These are phyloP conservation scores for Tilletia caries DNA, from an alignment of 1,284 basidiomycete species.

Conservation along the genomic window DNA sequence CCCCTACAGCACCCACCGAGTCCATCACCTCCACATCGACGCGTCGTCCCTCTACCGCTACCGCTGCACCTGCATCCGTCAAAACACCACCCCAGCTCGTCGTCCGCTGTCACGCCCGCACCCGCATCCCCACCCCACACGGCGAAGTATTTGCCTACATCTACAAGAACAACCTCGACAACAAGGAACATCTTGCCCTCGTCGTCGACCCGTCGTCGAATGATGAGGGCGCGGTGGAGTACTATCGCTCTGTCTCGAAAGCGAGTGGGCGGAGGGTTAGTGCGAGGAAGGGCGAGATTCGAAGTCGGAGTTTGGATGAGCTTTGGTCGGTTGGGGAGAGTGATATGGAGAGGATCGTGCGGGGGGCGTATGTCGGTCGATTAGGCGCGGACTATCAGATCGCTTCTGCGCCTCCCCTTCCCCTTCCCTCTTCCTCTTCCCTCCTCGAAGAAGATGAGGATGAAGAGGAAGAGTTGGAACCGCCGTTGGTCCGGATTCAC, in stretches of 20 bases:
- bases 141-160: slow-evolving; percentile 90
- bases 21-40: not conserved
- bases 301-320: slow-evolving; percentile 77
- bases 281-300: slow-evolving; percentile 59
- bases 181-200: slow-evolving; percentile 94
- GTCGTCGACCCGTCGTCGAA: slow-evolving; percentile 68
- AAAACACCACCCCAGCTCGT: slow-evolving; percentile 38
- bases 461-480: slow-evolving; percentile 44
- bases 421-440: slow-evolving; percentile 13
- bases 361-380: slow-evolving; percentile 88
- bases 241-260: not conserved
- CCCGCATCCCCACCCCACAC: slow-evolving; percentile 92
- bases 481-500: slow-evolving; percentile 87
- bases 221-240: slow-evolving; percentile 20
- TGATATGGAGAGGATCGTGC: slow-evolving; percentile 83
- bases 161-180: slow-evolving; percentile 79
- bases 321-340: slow-evolving; percentile 83
- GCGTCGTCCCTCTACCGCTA: slow-evolving; percentile 1
- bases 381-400: slow-evolving; percentile 65
- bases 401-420: slow-evolving; percentile 59
- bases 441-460: slow-evolving; percentile 46
- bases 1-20: not conserved
- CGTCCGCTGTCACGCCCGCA: slow-evolving; percentile 88
- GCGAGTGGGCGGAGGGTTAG: not conserved
- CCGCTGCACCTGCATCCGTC: too few species aligned